These are phyloP conservation scores for Triticum urartu DNA, from an alignment of 176 grass and related monocot genomes.

Conservation along the genomic window DNA sequence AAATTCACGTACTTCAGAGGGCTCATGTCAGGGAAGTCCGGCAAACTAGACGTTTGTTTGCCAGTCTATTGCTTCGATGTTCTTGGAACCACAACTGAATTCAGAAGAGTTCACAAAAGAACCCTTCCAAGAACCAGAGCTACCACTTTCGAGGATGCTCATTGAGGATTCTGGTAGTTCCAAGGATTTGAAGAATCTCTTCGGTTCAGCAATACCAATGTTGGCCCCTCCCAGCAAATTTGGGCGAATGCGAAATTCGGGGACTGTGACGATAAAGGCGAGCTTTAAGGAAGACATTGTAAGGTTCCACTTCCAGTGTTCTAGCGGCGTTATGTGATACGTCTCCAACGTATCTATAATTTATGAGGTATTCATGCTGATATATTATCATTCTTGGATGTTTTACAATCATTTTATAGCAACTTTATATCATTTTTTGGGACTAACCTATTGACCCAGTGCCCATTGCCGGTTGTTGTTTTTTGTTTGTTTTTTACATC, in stretches of 20 bases:
- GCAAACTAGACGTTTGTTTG: conserved; percentile 41
- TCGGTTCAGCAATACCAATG: conserved; percentile 39
- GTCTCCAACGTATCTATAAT: too few relatives aligned
- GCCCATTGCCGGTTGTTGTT: too few relatives aligned
- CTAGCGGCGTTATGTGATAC: conserved; percentile 29
- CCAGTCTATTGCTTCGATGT: conserved; percentile 54
- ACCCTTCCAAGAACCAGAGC: conserved; percentile 49
- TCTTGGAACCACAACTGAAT: conserved; percentile 38
- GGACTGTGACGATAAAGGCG: conserved; percentile 76
- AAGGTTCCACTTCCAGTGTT: conserved; percentile 66
- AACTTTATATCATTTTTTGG: too few relatives aligned
- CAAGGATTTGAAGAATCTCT: conserved; percentile 84
- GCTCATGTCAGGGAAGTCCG: conserved; percentile 69
- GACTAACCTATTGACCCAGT: too few relatives aligned
- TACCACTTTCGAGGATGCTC: conserved; percentile 50
- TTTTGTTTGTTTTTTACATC: too few relatives aligned
- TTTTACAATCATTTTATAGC: too few relatives aligned
- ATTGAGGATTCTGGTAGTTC: conserved; percentile 76
- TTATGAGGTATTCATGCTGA: too few relatives aligned
- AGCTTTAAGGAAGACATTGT: conserved; percentile 88
- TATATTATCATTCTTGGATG: too few relatives aligned
- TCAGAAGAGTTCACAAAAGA: conserved; percentile 37
- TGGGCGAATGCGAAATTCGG: conserved; percentile 37
- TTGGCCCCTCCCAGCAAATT: conserved; percentile 38
- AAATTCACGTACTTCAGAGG: conserved; percentile 71